Evolutionary conservation across 2,329 filamentous ascomycete genomes (phyloP), one percentile per base, ranked within the genome.

Genomic region (Epichloe elymi): DNA sequence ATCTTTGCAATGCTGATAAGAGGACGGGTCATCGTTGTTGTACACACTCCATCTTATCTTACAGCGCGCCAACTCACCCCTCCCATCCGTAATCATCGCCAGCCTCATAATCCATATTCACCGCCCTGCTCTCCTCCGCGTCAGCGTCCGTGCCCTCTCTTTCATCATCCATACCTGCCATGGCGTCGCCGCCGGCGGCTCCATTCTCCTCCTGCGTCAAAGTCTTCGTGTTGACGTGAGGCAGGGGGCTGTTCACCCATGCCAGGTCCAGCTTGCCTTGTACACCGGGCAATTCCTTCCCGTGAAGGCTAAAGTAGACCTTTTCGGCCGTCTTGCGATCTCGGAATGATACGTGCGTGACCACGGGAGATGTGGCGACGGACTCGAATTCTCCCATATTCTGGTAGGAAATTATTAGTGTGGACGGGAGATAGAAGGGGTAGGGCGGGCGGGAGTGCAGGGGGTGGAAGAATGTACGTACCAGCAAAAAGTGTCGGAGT

Each of bases 321-420:
- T 75, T 81, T 63, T 91, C 86, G 4, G 85, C 86, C 14, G 83
- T 83, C 61, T 79, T 79, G 52, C 82, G 78, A 59, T 85, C 80
- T 52, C 78, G 80, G 62, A 86, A 86, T 5, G 75, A 76, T 48
- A 86, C 75, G 49, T 75, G 68, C 1, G 80, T 78, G 0, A 66
- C 62, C 1, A 65, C 55, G 0, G 73, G 63, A 3, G 69, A 71
- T 4, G 71, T 68, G 36, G 79, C 71, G 33, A 85, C 74, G 33
- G 76, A 74, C 37, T 75, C 74, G 57, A 81, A 83, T 53, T 83
- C 80, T 49, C 80, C 80, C 35, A 83, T 69, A 54, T 77, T 77
- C 80, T 83, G 51, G 20, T 5, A 23, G 12, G 12, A n/a, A 6
- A 37, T 51, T 19, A 48, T 4, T 36, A 48, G 48, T 14, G 8